A percentile compares a stretch with the other conserved stretches of the same genome.
Evolutionary conservation across 1,284 basidiomycete species (phyloP).

Genomic region (Trichosporon ovoides): DNA sequence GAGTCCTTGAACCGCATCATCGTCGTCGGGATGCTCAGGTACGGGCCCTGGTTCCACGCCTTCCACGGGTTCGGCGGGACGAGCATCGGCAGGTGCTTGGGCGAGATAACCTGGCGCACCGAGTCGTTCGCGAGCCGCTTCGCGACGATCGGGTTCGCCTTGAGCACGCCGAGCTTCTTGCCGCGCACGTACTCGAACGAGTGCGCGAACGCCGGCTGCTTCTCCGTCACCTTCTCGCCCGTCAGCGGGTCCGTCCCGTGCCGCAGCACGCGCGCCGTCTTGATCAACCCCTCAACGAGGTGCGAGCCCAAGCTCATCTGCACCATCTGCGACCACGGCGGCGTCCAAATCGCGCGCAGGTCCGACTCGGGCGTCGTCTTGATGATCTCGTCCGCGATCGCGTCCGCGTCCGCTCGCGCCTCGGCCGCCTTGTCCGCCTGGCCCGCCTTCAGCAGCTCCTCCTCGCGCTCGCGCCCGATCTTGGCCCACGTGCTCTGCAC

Average conservation of each 20-base stretch:
- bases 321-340: conserved; percentile 73
- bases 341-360: conserved; percentile 62
- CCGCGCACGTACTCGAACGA: conserved; percentile 90
- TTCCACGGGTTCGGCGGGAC: conserved; percentile 87
- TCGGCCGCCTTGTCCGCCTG: conserved; percentile 5
- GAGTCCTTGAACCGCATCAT: conserved; percentile 93
- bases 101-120: conserved; percentile 73
- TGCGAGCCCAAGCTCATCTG: conserved; percentile 77
- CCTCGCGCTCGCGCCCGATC: conserved; percentile 54
- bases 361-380: conserved; percentile 59
- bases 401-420: neutral
- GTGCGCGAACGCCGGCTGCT: conserved; percentile 87
- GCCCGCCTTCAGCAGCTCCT: conserved; percentile 29
- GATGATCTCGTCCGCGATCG: conserved; percentile 28
- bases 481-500: conserved; percentile 31
- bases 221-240: conserved; percentile 57
- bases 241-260: conserved; percentile 43
- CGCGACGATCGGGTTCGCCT: conserved; percentile 74
- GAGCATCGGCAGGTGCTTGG: conserved; percentile 93
- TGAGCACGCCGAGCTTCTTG: conserved; percentile 84
- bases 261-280: conserved; percentile 72
- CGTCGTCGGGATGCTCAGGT: conserved; percentile 61
- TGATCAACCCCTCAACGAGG: conserved; percentile 76
- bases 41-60: conserved; percentile 72
- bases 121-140: conserved; percentile 73